phyloP scores from a whole-genome alignment of 2,329 filamentous ascomycete species.

The Trichoderma guizhouense region DNA sequence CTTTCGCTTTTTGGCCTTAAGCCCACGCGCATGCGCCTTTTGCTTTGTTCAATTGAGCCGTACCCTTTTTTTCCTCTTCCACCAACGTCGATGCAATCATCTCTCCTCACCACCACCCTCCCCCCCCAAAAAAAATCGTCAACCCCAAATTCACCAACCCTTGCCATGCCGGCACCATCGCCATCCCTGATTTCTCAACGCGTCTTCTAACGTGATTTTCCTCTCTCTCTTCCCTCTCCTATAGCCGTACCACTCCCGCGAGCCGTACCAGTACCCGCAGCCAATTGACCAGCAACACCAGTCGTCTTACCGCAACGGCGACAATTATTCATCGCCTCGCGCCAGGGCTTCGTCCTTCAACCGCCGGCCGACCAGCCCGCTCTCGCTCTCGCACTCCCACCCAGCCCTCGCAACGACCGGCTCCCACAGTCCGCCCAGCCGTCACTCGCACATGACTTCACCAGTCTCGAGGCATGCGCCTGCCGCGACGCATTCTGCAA shows the following conservation, averaged over 20 bases:
- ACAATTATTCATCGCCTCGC: constrained; percentile 46
- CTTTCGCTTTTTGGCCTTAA: constrained; percentile 21
- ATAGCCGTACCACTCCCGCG: constrained; percentile 41
- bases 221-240: constrained; percentile 21
- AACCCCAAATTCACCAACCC: constrained; percentile 12
- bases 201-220: constrained; percentile 27
- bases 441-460: constrained; percentile 44
- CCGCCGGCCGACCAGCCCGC: constrained; percentile 46
- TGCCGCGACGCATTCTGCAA: constrained; percentile 36
- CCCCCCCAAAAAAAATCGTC: not conserved
- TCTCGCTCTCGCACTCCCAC: constrained; percentile 50
- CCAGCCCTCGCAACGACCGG: constrained; percentile 40
- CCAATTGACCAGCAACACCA: constrained; percentile 42
- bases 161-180: constrained; percentile 1
- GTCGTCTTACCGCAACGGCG: constrained; percentile 47
- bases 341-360: constrained; percentile 40
- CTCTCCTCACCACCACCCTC: not conserved
- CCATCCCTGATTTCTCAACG: constrained; percentile 18
- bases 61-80: not conserved
- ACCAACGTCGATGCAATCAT: not conserved
- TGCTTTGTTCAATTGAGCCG: not conserved
- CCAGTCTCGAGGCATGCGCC: constrained; percentile 46
- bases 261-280: constrained; percentile 48
- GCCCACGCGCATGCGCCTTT: constrained; percentile 10
- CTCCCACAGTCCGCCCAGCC: constrained; percentile 43